Evolutionary conservation across 108 stramenopile genomes (phyloP).

Genomic region (Skeletonema grethae): DNA sequence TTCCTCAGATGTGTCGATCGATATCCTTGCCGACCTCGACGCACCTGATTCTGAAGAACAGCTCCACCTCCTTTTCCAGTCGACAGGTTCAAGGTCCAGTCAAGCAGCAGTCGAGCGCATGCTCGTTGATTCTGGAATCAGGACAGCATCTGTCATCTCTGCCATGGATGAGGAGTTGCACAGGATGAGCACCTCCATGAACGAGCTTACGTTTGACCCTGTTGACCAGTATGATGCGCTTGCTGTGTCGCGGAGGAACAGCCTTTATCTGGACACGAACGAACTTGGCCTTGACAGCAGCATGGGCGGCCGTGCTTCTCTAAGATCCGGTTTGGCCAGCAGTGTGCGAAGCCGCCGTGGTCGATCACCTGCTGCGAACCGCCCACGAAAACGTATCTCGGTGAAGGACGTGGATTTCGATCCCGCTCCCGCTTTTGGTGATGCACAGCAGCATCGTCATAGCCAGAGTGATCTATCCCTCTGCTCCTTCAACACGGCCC

Average conservation of each 20-base stretch:
- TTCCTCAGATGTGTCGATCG: neutral
- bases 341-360: neutral
- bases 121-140: neutral
- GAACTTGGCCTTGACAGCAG: neutral
- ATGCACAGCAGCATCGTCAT: neutral
- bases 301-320: neutral
- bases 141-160: neutral
- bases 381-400: neutral
- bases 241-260: neutral
- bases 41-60: neutral
- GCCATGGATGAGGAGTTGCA: neutral
- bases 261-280: neutral
- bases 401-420: constrained; percentile 8
- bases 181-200: neutral
- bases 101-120: neutral
- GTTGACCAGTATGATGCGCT: neutral
- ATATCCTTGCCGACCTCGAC: constrained; percentile 3
- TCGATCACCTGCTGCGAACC: neutral
- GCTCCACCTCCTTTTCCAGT: neutral
- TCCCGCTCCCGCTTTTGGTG: neutral
- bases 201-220: neutral
- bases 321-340: neutral
- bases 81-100: neutral
- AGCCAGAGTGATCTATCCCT: neutral
- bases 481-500: constrained; percentile 1